Evolutionary conservation across 768 basidiomycete genomes (phyloP).

Genomic region (Mycena indigotica): DNA sequence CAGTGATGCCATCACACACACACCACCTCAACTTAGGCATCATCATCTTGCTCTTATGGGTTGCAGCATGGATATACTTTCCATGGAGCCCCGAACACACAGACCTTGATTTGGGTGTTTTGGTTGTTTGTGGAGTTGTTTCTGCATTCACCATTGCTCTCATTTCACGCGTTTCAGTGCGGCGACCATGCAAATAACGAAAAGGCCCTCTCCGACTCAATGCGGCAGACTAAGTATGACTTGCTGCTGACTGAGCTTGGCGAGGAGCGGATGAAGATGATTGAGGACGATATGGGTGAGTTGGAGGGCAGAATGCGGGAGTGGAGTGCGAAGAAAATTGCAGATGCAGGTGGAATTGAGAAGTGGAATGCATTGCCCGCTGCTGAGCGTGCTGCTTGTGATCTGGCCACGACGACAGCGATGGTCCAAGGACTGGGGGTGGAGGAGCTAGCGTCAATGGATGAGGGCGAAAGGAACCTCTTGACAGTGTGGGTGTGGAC

Average conservation of each 20-base stretch:
- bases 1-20: too few species aligned
- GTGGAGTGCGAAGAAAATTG: not conserved
- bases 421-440: not conserved
- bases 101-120: too few species aligned
- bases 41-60: too few species aligned
- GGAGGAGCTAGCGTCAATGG: not conserved
- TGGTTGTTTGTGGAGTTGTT: too few species aligned
- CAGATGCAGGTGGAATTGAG: not conserved
- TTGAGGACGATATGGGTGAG: not conserved
- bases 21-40: too few species aligned
- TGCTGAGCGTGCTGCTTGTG: not conserved
- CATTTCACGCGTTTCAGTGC: too few species aligned
- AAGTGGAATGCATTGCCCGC: not conserved
- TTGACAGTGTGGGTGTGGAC: not conserved
- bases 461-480: not conserved
- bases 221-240: not conserved
- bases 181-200: slow-evolving; percentile 6
- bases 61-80: too few species aligned
- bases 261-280: not conserved
- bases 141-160: too few species aligned
- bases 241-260: not conserved
- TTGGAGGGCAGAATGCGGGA: not conserved
- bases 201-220: not conserved
- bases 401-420: not conserved
- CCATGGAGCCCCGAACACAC: too few species aligned